phyloP scores from a whole-genome alignment of 371 early-diverging fungal species.

The Mucor ambiguus region DNA sequence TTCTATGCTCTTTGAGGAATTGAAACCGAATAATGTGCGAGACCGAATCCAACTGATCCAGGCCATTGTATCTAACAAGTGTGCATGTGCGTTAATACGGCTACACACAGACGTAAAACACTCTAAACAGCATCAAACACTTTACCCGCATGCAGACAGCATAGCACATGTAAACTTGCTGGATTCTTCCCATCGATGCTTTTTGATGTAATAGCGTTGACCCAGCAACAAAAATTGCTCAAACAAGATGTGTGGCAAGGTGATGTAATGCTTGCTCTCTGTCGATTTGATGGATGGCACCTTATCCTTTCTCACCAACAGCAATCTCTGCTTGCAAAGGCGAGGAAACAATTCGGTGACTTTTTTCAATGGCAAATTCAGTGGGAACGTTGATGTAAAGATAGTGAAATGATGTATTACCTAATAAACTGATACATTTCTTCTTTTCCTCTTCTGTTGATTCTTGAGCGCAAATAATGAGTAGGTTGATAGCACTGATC shows the following conservation, averaged over 20 bases:
- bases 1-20: constrained; percentile 40
- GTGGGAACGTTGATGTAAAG: background rate
- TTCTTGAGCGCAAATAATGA: constrained; percentile 36
- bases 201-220: constrained; percentile 46
- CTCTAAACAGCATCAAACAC: too few species aligned
- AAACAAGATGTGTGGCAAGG: constrained; percentile 40
- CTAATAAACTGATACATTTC: constrained; percentile 32
- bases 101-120: background rate
- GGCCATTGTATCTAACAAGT: constrained; percentile 26
- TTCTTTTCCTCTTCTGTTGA: constrained; percentile 33
- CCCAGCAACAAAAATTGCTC: constrained; percentile 48
- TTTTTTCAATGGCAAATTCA: background rate
- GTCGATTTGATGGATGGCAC: constrained; percentile 44
- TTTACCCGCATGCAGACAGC: constrained; percentile 43
- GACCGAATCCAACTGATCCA: constrained; percentile 31
- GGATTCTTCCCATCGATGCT: constrained; percentile 39
- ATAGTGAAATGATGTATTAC: background rate
- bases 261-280: constrained; percentile 45
- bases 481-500: constrained; percentile 43
- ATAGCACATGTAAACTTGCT: constrained; percentile 43
- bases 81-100: background rate
- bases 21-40: constrained; percentile 42
- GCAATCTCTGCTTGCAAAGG: constrained; percentile 43
- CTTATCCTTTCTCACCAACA: constrained; percentile 36
- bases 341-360: constrained; percentile 50